Conservation (phyloP, 129 eudicot species). For the Daucus carota region DH1_v3.0 NC_030385.2:43711001-43711500, state of each 20-base stretch:
- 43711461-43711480: too few relatives aligned
- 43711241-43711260: constrained; percentile 36
- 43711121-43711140: background rate
- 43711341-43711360: constrained; percentile 35
- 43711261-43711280: constrained; percentile 24
- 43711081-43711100: background rate
- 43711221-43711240: too few relatives aligned
- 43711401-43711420: constrained; percentile 8
- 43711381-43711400: constrained; percentile 33
- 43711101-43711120: constrained; percentile 22
- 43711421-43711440: constrained; percentile 27
- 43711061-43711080: constrained; percentile 1
- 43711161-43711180: constrained; percentile 35
- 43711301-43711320: constrained; percentile 25
- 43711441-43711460: background rate
- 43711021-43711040: constrained; percentile 31
- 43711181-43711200: constrained; percentile 33
- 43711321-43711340: constrained; percentile 40
- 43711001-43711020: constrained; percentile 26
- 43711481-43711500: too few relatives aligned
- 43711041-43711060: background rate
- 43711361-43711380: constrained; percentile 24
- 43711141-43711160: background rate
- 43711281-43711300: background rate
- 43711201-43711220: constrained; percentile 17